phyloP scores from a whole-genome alignment of 305 asterid species.

The Fraxinus sp. region DNA sequence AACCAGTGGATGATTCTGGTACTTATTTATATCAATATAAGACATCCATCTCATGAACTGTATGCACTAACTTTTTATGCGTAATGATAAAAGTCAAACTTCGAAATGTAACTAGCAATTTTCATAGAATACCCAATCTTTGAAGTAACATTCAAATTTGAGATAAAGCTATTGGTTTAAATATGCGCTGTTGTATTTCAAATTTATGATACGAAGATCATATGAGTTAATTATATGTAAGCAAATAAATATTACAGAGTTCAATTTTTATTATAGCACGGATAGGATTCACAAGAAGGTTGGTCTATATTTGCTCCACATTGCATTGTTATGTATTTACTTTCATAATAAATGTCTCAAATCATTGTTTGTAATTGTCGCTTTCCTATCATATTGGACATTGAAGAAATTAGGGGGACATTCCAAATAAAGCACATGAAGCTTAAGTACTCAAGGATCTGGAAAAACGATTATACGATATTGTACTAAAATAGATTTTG shows the following conservation, averaged over 20 bases:
- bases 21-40: conserved; percentile 20
- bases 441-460: not conserved
- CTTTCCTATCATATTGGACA: not conserved
- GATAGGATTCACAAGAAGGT: not conserved
- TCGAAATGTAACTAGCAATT: not conserved
- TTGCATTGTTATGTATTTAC: not conserved
- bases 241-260: not conserved
- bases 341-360: not conserved
- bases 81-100: conserved; percentile 4
- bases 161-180: not conserved
- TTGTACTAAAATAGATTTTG: not conserved
- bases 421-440: not conserved
- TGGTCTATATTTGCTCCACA: not conserved
- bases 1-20: conserved; percentile 70
- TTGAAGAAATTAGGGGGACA: not conserved
- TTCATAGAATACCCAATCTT: not conserved
- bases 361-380: not conserved
- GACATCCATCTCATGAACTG: not conserved
- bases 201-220: not conserved
- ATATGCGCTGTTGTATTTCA: not conserved
- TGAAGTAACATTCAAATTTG: not conserved
- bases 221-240: not conserved
- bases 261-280: not conserved
- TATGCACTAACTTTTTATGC: not conserved
- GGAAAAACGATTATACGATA: not conserved